Evolutionary conservation across 768 basidiomycete genomes (phyloP), one percentile per base, ranked within the genome.

Genomic region (Rhizopogon sp.): DNA sequence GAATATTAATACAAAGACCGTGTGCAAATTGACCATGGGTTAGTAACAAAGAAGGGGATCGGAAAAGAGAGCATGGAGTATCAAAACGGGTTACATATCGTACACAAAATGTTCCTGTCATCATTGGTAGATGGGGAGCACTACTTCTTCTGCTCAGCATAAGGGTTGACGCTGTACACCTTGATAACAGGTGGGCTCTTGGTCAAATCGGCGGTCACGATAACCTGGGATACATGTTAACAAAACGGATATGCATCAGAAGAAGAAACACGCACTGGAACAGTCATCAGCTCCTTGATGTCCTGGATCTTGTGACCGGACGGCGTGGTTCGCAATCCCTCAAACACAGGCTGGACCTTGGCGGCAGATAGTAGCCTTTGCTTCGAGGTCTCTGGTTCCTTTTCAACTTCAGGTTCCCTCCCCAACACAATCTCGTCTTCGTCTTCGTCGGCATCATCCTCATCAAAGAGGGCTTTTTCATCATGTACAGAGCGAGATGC

Each of bases 101-200:
- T 70, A 70, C 69, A 70, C 60, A 45, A 59, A 58, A 52, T 20
- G 37, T 52, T 50, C 51, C 54, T 25, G 42, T 43, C 7, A 35
- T 22, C 39, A 43, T 41, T 14, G 35, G 52, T 45, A 35, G 16
- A 13, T 17, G 57, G 58, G 47, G 25, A 50, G 39, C 35, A 33
- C 50, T 8, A 33, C 69, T 76, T 76, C 70, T 80, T 81, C 59
- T 74, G 71, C 57, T 80, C 79, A 41, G 90, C 86, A 70, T 90
- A 95, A 7, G 93, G 93, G 67, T 94, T 94, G 65, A 93, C 90
- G 64, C 92, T 93, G 78, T 94, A 94, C 55, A 98, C 93, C 72
- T 97, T 95, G 79, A 98, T 89, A 64, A 98, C 91, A 4, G 94
- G 94, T 40, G 94, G 94, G 62, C 90, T 93, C 82, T 96, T 97